These are phyloP conservation scores for Candida berthetii DNA, from an alignment of 805 yeast genomes.

Conservation along the genomic window DNA sequence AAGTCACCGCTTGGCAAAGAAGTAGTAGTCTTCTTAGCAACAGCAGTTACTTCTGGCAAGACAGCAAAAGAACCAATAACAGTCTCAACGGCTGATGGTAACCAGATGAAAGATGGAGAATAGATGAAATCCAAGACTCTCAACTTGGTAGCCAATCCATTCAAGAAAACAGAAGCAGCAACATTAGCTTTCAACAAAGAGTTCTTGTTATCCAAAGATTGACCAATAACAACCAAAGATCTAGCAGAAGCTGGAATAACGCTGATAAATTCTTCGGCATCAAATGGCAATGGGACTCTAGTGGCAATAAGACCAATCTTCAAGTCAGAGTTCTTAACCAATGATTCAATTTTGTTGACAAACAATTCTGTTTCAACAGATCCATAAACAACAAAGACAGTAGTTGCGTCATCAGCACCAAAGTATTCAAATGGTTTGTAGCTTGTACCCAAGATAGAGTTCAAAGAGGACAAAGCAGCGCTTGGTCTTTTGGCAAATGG, in stretches of 20 bases:
- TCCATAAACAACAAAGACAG: constrained; percentile 82
- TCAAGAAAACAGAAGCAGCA: constrained; percentile 60
- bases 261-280: constrained; percentile 49
- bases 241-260: constrained; percentile 53
- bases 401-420: constrained; percentile 57
- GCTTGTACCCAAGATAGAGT: constrained; percentile 44
- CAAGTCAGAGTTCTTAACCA: constrained; percentile 20
- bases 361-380: constrained; percentile 57
- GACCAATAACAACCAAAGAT: constrained; percentile 64
- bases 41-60: constrained; percentile 16
- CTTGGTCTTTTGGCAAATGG: constrained; percentile 33
- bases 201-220: constrained; percentile 29
- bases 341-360: constrained; percentile 28
- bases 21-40: constrained; percentile 3
- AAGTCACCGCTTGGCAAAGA: constrained; percentile 22
- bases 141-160: constrained; percentile 20
- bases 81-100: constrained; percentile 45
- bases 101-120: constrained; percentile 48
- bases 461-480: constrained; percentile 43
- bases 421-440: constrained; percentile 63
- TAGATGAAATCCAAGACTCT: constrained; percentile 49
- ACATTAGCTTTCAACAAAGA: constrained; percentile 63
- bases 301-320: constrained; percentile 63
- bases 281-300: constrained; percentile 79
- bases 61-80: constrained; percentile 37